Conservation (phyloP, 2,329 filamentous ascomycete genomes). For the Gremmenia infestans region DNA sequence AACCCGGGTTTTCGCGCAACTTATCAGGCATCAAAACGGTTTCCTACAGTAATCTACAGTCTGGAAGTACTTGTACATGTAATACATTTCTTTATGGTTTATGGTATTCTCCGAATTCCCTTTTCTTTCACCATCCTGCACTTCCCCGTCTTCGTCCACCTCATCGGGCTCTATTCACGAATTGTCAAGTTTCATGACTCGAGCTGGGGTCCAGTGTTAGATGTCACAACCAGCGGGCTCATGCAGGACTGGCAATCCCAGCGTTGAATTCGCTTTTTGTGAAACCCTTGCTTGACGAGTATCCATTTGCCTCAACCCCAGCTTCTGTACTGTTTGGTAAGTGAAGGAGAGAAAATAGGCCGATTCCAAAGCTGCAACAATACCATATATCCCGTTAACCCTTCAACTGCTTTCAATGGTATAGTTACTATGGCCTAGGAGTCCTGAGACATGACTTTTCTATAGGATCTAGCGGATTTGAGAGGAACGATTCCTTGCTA, state of each 20-base stretch:
- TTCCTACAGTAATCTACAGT: neutral
- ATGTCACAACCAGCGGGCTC: slow-evolving; percentile 11
- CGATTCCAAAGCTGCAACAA: no score
- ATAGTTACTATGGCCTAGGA: no score
- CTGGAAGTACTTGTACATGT: neutral
- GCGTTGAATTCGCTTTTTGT: no score
- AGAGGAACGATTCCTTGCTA: neutral
- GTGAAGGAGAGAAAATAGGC: no score
- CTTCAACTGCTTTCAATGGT: no score
- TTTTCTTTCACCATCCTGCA: slow-evolving; percentile 8
- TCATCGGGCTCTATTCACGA: slow-evolving; percentile 10
- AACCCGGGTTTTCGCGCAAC: neutral
- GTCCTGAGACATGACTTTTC: neutral
- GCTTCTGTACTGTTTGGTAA: no score
- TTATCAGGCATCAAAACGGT: neutral
- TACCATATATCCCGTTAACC: no score
- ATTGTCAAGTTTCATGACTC: slow-evolving; percentile 20
- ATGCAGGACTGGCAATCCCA: neutral
- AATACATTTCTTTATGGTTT: neutral
- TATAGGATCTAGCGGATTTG: neutral
- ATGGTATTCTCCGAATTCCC: neutral
- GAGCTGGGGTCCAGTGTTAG: slow-evolving; percentile 4
- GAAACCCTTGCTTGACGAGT: neutral
- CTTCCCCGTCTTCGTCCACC: slow-evolving; percentile 7
- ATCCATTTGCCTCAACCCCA: neutral